Evolutionary conservation across 441 rosid species (phyloP).

Genomic region (Euphorbia corollata): DNA sequence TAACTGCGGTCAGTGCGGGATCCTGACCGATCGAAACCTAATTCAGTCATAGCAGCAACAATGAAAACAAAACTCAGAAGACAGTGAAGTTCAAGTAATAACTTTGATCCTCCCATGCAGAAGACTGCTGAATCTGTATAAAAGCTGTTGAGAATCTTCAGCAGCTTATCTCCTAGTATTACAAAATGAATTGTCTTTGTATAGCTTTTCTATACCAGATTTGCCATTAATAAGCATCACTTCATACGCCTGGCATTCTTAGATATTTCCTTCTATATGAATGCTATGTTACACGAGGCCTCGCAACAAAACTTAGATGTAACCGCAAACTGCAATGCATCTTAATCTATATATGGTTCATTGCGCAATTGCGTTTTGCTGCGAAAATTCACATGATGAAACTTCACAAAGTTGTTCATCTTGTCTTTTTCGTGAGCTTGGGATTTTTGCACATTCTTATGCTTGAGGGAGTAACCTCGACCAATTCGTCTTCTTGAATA

Average conservation of each 20-base stretch:
- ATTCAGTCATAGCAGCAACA: no score
- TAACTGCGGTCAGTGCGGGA: no score
- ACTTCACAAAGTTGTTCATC: conserved; percentile 25
- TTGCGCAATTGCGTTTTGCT: conserved; percentile 14
- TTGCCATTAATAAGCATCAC: conserved; percentile 8
- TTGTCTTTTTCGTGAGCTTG: conserved; percentile 52
- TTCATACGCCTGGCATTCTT: conserved; percentile 9
- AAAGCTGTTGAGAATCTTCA: neutral
- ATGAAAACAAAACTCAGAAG: no score
- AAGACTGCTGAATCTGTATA: neutral
- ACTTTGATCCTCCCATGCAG: conserved; percentile 3
- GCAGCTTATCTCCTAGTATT: conserved; percentile 9
- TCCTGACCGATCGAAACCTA: no score
- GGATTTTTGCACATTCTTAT: conserved; percentile 89
- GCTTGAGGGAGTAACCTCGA: conserved; percentile 75
- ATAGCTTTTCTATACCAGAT: conserved; percentile 10
- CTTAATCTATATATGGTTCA: neutral
- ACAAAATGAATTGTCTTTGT: neutral
- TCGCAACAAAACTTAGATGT: neutral
- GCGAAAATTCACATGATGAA: conserved; percentile 6
- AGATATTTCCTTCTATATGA: conserved; percentile 6
- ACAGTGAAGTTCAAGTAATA: neutral
- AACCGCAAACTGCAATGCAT: neutral
- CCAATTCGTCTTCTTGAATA: conserved; percentile 92
- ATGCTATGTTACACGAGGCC: conserved; percentile 6